Conservation (phyloP, 2,329 filamentous ascomycete genomes). For the Arthrobotrys musiformis region DNA sequence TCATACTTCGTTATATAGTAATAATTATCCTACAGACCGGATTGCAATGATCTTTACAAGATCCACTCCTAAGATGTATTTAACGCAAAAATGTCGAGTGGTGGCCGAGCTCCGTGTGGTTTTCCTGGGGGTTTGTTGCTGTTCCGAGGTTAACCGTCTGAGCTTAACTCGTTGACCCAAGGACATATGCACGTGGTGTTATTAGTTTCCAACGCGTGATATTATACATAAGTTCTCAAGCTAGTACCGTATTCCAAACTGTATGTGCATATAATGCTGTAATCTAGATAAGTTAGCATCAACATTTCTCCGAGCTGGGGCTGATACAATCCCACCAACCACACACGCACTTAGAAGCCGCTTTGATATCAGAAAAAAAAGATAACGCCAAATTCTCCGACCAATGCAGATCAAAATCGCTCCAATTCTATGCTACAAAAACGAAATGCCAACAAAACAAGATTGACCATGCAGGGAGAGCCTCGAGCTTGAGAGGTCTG, state of each 20-base stretch:
- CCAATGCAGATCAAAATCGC: not conserved
- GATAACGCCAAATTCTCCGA: not conserved
- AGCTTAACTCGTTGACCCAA: not conserved
- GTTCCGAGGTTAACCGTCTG: constrained; percentile 15
- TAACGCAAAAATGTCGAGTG: not conserved
- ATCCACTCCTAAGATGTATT: not conserved
- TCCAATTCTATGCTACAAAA: not conserved
- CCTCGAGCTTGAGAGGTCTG: not conserved
- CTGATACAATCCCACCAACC: not conserved
- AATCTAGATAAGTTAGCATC: not conserved
- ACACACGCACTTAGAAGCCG: not conserved
- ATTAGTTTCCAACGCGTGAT: not conserved
- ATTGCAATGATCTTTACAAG: too few relatives aligned
- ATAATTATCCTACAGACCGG: too few relatives aligned
- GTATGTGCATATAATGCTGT: not conserved
- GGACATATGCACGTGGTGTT: not conserved
- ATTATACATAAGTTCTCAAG: too few relatives aligned
- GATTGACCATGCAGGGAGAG: too few relatives aligned
- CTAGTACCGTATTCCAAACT: too few relatives aligned
- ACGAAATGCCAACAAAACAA: not conserved
- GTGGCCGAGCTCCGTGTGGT: not conserved
- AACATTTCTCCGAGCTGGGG: too few relatives aligned
- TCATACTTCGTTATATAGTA: constrained; percentile 26
- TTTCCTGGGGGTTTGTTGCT: not conserved
- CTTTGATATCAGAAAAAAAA: not conserved